Conservation (phyloP, 2,329 filamentous ascomycete genomes). For the Nemania bipapillata region DNA sequence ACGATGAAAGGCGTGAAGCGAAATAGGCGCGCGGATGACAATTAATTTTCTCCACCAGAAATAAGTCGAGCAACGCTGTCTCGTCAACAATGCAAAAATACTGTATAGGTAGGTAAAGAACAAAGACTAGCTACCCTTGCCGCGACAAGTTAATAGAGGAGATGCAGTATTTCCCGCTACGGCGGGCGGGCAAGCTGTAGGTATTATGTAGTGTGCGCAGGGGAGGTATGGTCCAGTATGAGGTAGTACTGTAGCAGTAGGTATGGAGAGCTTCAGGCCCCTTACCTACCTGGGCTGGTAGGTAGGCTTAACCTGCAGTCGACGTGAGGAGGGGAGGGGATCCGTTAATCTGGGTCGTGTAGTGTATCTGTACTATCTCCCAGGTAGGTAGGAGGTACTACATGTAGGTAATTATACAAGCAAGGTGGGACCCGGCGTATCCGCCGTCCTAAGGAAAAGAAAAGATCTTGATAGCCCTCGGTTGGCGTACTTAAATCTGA, state of each 20-base stretch:
- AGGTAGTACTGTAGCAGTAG: not conserved
- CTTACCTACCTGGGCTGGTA: not conserved
- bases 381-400: no score
- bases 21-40: constrained; percentile 15
- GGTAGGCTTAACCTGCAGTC: constrained; percentile 7
- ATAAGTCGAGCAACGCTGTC: not conserved
- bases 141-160: constrained; percentile 17
- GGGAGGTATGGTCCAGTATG: constrained; percentile 10
- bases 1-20: not conserved
- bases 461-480: constrained; percentile 15
- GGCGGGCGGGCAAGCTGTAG: constrained; percentile 14
- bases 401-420: constrained; percentile 27
- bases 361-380: not conserved
- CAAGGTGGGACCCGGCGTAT: constrained; percentile 31
- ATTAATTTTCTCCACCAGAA: not conserved
- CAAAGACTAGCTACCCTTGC: constrained; percentile 10
- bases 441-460: constrained; percentile 23
- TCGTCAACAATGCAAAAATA: constrained; percentile 11
- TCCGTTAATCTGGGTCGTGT: constrained; percentile 33
- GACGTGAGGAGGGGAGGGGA: constrained; percentile 18
- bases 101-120: no score
- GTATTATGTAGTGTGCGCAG: constrained; percentile 17
- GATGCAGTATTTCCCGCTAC: constrained; percentile 15
- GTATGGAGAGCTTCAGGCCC: not conserved
- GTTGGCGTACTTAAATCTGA: not conserved